These are phyloP conservation scores for Ballota nigra DNA, from an alignment of 257 asterid species.

Conservation along the genomic window DNA sequence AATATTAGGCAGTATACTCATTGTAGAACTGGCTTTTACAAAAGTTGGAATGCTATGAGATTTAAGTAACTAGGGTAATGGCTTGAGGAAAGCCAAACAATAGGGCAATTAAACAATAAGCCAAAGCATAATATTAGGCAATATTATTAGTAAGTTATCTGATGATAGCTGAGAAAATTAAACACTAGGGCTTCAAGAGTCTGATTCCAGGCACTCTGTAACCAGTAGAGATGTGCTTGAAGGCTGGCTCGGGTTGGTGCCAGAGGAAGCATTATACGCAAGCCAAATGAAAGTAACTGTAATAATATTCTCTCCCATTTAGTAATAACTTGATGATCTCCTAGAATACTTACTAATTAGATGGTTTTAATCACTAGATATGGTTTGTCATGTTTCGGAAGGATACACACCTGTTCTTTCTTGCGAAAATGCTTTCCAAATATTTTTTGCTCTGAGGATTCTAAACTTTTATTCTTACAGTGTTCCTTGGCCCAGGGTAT, in stretches of 20 bases:
- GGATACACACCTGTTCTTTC: too few relatives aligned
- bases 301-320: not conserved
- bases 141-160: not conserved
- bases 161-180: not conserved
- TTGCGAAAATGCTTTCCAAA: too few relatives aligned
- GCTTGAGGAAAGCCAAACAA: not conserved
- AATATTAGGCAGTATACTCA: not conserved
- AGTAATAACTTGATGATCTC: not conserved
- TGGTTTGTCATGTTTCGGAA: too few relatives aligned
- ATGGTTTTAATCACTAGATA: not conserved
- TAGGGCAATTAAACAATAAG: too few relatives aligned
- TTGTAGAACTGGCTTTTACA: not conserved
- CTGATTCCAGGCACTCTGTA: not conserved
- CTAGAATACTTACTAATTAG: not conserved
- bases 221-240: not conserved
- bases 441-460: too few relatives aligned
- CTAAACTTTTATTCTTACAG: too few relatives aligned
- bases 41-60: not conserved
- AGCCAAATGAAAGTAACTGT: not conserved
- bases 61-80: not conserved
- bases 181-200: not conserved
- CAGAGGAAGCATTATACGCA: not conserved
- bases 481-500: too few relatives aligned
- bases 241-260: not conserved
- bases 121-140: too few relatives aligned